Conservation (phyloP, 495 filamentous ascomycete genomes). For the Neurospora sp. region DNA sequence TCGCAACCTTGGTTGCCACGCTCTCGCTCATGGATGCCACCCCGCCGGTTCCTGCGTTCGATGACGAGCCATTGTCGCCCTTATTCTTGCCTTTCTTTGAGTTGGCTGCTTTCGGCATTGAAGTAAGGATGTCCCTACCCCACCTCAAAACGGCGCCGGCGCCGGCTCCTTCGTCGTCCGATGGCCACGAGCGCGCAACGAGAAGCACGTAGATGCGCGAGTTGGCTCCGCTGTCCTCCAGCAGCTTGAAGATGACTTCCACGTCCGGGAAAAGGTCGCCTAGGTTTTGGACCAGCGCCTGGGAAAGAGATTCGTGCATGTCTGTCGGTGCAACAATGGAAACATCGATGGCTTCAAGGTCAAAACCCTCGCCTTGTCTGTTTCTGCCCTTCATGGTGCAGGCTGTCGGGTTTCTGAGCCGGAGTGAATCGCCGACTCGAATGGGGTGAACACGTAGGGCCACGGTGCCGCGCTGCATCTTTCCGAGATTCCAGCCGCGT, state of each 20-base stretch:
- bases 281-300: slow-evolving; percentile 26
- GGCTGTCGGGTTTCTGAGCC: slow-evolving; percentile 30
- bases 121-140: slow-evolving; percentile 56
- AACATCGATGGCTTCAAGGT: slow-evolving; percentile 49
- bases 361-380: slow-evolving; percentile 14
- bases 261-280: slow-evolving; percentile 32
- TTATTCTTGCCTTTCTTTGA: slow-evolving; percentile 24
- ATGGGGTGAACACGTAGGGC: slow-evolving; percentile 50
- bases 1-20: slow-evolving; percentile 43
- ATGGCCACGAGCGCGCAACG: slow-evolving; percentile 49
- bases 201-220: slow-evolving; percentile 62
- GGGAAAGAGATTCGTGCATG: slow-evolving; percentile 33
- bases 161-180: not conserved
- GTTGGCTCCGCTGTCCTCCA: slow-evolving; percentile 50
- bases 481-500: slow-evolving; percentile 61
- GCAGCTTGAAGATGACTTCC: slow-evolving; percentile 36
- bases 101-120: slow-evolving; percentile 35
- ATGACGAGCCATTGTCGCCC: not conserved
- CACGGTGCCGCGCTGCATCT: slow-evolving; percentile 45
- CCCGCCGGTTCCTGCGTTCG: not conserved
- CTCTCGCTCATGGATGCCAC: slow-evolving; percentile 20
- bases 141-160: slow-evolving; percentile 42
- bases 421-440: slow-evolving; percentile 30
- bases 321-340: slow-evolving; percentile 43
- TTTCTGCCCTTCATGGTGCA: not conserved